Evolutionary conservation across 1,284 basidiomycete genomes (phyloP).

Genomic region (Leucoagaricus sp.): DNA sequence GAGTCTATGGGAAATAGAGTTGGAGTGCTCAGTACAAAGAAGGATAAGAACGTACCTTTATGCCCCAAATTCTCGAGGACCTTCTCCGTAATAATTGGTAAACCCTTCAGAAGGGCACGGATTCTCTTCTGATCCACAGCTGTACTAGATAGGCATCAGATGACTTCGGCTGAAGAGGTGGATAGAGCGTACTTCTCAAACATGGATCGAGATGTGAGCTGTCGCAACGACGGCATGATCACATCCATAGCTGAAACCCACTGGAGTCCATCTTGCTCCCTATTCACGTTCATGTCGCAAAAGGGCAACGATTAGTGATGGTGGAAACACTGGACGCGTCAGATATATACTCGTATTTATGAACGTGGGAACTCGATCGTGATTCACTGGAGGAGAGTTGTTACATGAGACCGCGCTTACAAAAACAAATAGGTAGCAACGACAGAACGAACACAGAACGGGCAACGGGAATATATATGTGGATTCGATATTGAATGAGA

Average conservation of each 20-base stretch:
- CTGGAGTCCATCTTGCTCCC: not conserved
- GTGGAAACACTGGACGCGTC: constrained; percentile 7
- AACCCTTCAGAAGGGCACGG: constrained; percentile 29
- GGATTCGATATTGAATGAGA: constrained; percentile 10
- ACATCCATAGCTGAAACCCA: not conserved
- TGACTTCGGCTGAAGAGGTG: not conserved
- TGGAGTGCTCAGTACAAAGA: not conserved
- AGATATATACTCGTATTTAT: too few species aligned
- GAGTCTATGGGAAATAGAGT: constrained; percentile 44
- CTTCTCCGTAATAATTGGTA: constrained; percentile 38
- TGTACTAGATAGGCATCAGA: not conserved
- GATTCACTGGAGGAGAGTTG: constrained; percentile 16
- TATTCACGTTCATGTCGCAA: not conserved
- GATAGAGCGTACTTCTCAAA: not conserved
- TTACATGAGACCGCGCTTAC: constrained; percentile 11
- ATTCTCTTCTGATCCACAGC: constrained; percentile 30
- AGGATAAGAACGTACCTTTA: constrained; percentile 27
- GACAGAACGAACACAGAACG: constrained; percentile 15
- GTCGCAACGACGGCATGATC: not conserved
- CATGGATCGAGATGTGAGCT: not conserved
- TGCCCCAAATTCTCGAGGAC: constrained; percentile 35
- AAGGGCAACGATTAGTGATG: not conserved
- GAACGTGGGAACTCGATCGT: constrained; percentile 25
- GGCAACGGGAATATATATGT: constrained; percentile 5
- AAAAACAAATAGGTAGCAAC: constrained; percentile 8